phyloP scores from a whole-genome alignment of 805 yeast genomes.

The Monosporozyma unispora region DNA sequence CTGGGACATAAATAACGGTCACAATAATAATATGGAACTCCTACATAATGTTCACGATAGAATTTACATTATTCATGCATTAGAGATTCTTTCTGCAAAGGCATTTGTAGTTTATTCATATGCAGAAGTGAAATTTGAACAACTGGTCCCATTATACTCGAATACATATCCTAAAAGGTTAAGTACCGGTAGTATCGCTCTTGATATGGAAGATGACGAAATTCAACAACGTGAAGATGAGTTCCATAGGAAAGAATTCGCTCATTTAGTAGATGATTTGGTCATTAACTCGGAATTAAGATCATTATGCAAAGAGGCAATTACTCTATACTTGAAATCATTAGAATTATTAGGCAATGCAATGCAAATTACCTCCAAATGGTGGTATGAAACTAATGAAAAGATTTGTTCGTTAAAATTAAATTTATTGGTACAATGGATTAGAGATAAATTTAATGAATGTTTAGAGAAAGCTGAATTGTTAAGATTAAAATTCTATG shows the following conservation, averaged over 20 bases:
- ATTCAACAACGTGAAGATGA: background rate
- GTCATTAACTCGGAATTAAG: background rate
- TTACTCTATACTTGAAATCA: constrained; percentile 74
- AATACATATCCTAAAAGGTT: constrained; percentile 8
- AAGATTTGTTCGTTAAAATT: constrained; percentile 38
- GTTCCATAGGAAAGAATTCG: background rate
- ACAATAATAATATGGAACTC: constrained; percentile 1
- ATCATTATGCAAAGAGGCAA: constrained; percentile 69
- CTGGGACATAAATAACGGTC: constrained; percentile 13
- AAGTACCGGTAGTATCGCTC: constrained; percentile 29
- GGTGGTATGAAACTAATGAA: constrained; percentile 64
- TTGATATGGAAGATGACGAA: constrained; percentile 20
- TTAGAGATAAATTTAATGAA: constrained; percentile 80
- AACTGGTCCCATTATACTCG: constrained; percentile 51
- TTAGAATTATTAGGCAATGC: constrained; percentile 76
- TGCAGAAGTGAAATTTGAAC: constrained; percentile 86
- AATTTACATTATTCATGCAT: constrained; percentile 32
- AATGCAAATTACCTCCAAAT: constrained; percentile 73
- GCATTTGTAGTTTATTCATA: constrained; percentile 81
- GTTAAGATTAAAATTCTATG: constrained; percentile 46
- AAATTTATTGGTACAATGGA: constrained; percentile 80
- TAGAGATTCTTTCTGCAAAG: constrained; percentile 78
- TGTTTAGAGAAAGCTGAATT: constrained; percentile 82
- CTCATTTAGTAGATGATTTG: background rate
- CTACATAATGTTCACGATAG: constrained; percentile 7